These are phyloP conservation scores for Hyphopichia burtonii DNA, from an alignment of 1,139 yeast species.

Conservation along the genomic window DNA sequence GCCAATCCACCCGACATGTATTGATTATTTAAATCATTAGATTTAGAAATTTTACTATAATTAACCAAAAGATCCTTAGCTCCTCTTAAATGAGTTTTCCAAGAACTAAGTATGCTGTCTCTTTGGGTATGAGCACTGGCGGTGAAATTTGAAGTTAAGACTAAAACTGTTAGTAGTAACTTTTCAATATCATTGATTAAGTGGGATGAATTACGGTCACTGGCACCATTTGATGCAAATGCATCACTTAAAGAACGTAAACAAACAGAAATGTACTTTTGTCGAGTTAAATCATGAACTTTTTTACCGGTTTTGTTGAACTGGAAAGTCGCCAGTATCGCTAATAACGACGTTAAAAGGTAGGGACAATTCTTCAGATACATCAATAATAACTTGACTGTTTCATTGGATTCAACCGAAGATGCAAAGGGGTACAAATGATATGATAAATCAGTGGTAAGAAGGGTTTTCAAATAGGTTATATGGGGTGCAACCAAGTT, in stretches of 20 bases:
- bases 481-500: slow-evolving; percentile 30
- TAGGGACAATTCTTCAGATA: slow-evolving; percentile 38
- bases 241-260: slow-evolving; percentile 32
- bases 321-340: slow-evolving; percentile 39
- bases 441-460: slow-evolving; percentile 27
- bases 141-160: slow-evolving; percentile 37
- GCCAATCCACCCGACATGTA: slow-evolving; percentile 38
- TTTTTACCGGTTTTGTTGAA: slow-evolving; percentile 31
- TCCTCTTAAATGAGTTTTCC: slow-evolving; percentile 43
- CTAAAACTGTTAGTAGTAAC: slow-evolving; percentile 36
- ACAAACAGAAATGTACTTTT: slow-evolving; percentile 32
- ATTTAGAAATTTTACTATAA: slow-evolving; percentile 24
- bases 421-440: slow-evolving; percentile 41
- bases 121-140: slow-evolving; percentile 22
- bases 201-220: slow-evolving; percentile 7
- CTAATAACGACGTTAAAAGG: slow-evolving; percentile 33
- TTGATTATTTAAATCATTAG: slow-evolving; percentile 1
- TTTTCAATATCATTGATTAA: slow-evolving; percentile 35
- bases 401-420: slow-evolving; percentile 35
- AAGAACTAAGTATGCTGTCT: slow-evolving; percentile 21
- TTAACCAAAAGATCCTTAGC: slow-evolving; percentile 39
- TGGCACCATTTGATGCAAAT: slow-evolving; percentile 19
- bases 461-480: slow-evolving; percentile 28
- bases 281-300: slow-evolving; percentile 29
- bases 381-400: slow-evolving; percentile 29